A percentile compares a stretch with the other conserved stretches of the same genome.
Evolutionary conservation across 371 early-diverging fungal species (phyloP).

Genomic region (Homolaphlyctis polyrhiza): DNA sequence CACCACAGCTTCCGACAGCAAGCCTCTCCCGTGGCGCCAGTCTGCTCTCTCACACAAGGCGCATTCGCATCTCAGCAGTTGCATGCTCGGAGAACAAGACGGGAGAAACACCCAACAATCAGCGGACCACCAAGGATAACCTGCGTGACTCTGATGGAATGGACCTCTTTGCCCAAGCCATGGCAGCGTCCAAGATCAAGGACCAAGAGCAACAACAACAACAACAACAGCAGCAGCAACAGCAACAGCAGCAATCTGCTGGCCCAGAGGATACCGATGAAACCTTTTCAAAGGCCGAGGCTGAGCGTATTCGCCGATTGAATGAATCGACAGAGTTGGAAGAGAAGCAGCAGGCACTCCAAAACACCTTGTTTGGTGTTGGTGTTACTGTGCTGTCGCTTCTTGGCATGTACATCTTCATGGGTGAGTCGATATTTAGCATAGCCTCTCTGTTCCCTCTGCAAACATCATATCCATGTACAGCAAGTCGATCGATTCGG

Average conservation of each 20-base stretch:
- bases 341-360: background rate
- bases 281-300: no score
- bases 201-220: conserved; percentile 3
- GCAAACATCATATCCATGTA: background rate
- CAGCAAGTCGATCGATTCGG: no score
- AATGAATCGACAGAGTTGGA: background rate
- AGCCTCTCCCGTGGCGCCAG: no score
- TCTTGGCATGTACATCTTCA: conserved; percentile 14
- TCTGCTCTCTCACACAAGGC: no score
- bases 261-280: no score
- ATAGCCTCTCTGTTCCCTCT: no score
- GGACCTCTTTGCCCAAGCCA: conserved; percentile 31
- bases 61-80: no score
- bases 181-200: conserved; percentile 20
- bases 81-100: no score
- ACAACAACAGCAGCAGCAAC: conserved; percentile 2
- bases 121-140: no score
- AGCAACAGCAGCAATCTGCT: background rate
- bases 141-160: conserved; percentile 20
- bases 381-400: conserved; percentile 2
- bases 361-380: background rate
- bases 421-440: conserved; percentile 18
- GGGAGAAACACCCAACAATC: no score
- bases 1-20: no score
- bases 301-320: background rate